Evolutionary conservation across 768 basidiomycete genomes (phyloP).

Genomic region (Leccinum disarticulatum): DNA sequence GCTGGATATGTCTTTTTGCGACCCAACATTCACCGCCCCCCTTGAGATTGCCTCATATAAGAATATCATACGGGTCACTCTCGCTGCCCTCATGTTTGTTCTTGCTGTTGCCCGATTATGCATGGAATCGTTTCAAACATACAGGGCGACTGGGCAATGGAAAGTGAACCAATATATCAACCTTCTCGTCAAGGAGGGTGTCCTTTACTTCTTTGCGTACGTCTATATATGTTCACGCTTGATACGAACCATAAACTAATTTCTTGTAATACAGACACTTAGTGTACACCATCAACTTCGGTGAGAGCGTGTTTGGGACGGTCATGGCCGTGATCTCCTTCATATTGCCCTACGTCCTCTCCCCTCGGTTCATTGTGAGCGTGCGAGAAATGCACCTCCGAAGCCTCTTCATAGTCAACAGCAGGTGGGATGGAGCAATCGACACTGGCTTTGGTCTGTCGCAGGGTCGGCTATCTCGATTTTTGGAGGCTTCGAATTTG

Average conservation of each 20-base stretch:
- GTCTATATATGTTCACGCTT: neutral
- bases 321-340: neutral
- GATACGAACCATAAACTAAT: neutral
- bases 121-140: too few relatives aligned
- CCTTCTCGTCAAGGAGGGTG: slow-evolving; percentile 15
- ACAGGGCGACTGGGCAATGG: too few relatives aligned
- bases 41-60: too few relatives aligned
- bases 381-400: slow-evolving; percentile 9
- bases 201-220: slow-evolving; percentile 21
- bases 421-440: neutral
- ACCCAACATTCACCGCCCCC: neutral
- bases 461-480: neutral
- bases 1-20: slow-evolving; percentile 20
- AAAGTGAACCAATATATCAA: too few relatives aligned
- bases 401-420: neutral
- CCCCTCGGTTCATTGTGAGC: slow-evolving; percentile 21
- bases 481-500: neutral
- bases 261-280: slow-evolving; percentile 7
- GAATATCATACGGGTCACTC: too few relatives aligned
- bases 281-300: slow-evolving; percentile 12
- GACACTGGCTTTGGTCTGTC: slow-evolving; percentile 19
- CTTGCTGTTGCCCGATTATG: too few relatives aligned
- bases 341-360: slow-evolving; percentile 7
- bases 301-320: neutral
- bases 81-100: too few relatives aligned